Base-by-base conservation (phyloP, 345 rosid species). In the Populus davidiana region DNA sequence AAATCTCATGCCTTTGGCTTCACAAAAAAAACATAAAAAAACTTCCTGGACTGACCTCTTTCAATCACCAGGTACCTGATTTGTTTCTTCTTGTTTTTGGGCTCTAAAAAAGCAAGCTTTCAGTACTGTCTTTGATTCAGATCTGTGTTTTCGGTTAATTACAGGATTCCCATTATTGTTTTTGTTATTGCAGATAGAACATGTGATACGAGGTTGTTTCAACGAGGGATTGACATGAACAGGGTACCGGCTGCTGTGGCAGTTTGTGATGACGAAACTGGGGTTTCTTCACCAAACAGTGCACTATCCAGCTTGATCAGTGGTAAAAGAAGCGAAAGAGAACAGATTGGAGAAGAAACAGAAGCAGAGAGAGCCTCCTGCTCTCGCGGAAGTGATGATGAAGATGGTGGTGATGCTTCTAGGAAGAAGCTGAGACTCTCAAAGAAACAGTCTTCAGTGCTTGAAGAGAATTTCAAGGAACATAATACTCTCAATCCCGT, bases 401-500 rank as follows among this genome's bases (percentile, higher is more conserved):
- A 91, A 44, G 96, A 94, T 66, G 90, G 74, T 1, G 91, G 91
- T 5, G 94, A 87, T 35, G 94, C 85, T 2, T 85, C 91, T 5
- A 89, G 96, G 81, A 94, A 94, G 84, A 94, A 94, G 78, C 94
- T 94, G 41, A 87, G 98, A 75, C 82, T 94, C 43, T 87, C 97
- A 1, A 92, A 90, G 75, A 96, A 91, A 43, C 98, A 92, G 83
- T 88, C 98, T 12, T 66, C 89, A 73, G 74, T 94, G 69, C 96
- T 94, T 17, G 97, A 94, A 78, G 97, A 92, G 75, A 91, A 89
- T 36, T 94, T 94, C 86, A 94, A 92, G 85, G 92, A 90, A 72
- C 94, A 91, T 39, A 86, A 85, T 85, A 92, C 98, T 59, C 92
- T 94, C 33, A 94, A 89, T 86, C 93, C 97, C 74, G 98, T 94